These are phyloP conservation scores for Exophiala lecanii-corni DNA, from an alignment of 2,329 filamentous ascomycete species.

Conservation along the genomic window DNA sequence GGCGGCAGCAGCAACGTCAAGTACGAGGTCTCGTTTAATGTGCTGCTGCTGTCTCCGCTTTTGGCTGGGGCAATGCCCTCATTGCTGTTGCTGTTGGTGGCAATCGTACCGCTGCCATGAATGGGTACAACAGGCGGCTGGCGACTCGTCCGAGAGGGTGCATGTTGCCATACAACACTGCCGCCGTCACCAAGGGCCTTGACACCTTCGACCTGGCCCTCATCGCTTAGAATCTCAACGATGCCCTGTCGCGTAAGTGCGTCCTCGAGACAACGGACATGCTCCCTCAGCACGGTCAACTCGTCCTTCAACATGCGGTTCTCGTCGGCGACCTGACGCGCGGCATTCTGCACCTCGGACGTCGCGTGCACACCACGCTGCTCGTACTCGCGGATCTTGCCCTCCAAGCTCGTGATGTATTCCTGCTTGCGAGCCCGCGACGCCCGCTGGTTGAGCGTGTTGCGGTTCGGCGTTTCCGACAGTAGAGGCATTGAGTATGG, in stretches of 20 bases:
- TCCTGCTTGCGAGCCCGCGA: constrained; percentile 71
- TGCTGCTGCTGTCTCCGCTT: no score
- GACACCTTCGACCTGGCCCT: background rate
- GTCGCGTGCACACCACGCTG: constrained; percentile 63
- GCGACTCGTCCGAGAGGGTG: no score
- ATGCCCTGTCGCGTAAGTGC: background rate
- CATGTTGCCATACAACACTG: background rate
- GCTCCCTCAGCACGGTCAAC: constrained; percentile 2
- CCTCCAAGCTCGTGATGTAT: constrained; percentile 66
- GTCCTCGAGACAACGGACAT: background rate
- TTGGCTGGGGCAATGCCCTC: no score
- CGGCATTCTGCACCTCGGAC: constrained; percentile 66
- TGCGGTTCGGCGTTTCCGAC: constrained; percentile 39
- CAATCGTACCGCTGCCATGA: no score
- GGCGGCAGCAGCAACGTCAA: no score
- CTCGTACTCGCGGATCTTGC: constrained; percentile 59
- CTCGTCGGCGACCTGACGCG: constrained; percentile 63
- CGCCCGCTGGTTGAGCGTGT: constrained; percentile 71
- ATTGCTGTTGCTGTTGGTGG: no score
- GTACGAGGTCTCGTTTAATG: no score
- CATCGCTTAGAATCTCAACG: background rate
- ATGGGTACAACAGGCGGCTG: no score
- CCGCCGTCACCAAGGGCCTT: background rate
- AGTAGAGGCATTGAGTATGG: background rate
- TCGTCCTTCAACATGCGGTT: constrained; percentile 53